Evolutionary conservation across 306 rosid species (phyloP), one percentile per base, ranked within the genome.

Genomic region (Datisca glomerata): DNA sequence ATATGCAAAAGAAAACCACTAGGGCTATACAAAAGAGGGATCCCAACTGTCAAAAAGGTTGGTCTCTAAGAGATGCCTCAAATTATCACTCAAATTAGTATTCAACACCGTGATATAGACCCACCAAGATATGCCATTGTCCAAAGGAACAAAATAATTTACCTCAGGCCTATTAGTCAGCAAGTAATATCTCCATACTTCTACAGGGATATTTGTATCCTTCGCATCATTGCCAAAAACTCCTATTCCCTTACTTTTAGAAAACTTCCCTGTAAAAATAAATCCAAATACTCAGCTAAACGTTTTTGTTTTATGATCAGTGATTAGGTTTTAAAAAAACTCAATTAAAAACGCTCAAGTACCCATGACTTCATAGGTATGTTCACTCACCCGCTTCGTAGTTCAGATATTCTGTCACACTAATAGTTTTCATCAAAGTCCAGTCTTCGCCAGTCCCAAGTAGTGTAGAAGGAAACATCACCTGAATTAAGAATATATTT

Each of bases 181-280:
- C 70, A 89, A 72, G 77, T 89, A 89, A 71, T 89, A 89, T 70
- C 98, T 71, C 98, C 98, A 89, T 27, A 80, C 98, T 75, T 89
- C 98, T 42, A 75, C 91, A 7, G 95, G 95, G 65, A 89, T 80
- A 50, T 57, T 56, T 58, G 98, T 84, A 54, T 84, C 98, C 64
- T 77, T 89, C n/a, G 69, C 98, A 74, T 84, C 91, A 23, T 89
- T 89, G 45, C 98, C 95, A 65, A 89, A 89, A 41, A 84, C 95
- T 27, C 98, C 98, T 2, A 80, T 17, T 27, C 98, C 98, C 73
- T 70, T 89, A 57, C 93, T 89, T 69, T 89, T 89, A 9, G 98
- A 89, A 67, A 89, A 89, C 69, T 89, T 89, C 49, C 98, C 98
- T 89, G 57, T 29, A 55, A 47, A 45, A 20, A 12, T 4, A 3